phyloP scores from a whole-genome alignment of 169 alveolate species.

The Plasmodium fragile region DNA sequence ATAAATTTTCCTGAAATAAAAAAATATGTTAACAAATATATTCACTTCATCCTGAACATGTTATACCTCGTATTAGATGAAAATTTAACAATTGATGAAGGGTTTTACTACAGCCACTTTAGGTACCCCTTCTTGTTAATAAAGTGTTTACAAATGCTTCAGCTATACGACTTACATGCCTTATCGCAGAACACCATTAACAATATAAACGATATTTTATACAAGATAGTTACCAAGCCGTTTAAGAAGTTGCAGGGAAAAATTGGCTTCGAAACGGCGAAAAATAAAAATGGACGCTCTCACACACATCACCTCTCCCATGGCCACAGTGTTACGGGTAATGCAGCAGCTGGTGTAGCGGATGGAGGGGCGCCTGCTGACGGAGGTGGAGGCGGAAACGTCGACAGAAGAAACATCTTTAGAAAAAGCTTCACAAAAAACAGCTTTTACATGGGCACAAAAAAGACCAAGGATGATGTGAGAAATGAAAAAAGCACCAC shows the following conservation, averaged over 20 bases:
- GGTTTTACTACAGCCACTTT: slow-evolving; percentile 29
- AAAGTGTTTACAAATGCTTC: slow-evolving; percentile 64
- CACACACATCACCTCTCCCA: background rate
- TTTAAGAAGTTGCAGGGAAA: slow-evolving; percentile 49
- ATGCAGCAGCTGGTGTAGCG: no score
- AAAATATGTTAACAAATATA: slow-evolving; percentile 50
- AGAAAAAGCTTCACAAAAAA: slow-evolving; percentile 34
- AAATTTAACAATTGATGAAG: slow-evolving; percentile 56
- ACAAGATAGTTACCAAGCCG: slow-evolving; percentile 17
- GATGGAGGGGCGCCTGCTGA: no score
- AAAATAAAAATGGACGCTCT: background rate
- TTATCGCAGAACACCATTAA: slow-evolving; percentile 33
- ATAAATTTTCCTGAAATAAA: slow-evolving; percentile 42
- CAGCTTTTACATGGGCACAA: background rate
- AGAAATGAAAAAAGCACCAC: slow-evolving; percentile 50
- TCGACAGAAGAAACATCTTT: background rate
- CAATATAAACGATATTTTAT: slow-evolving; percentile 52
- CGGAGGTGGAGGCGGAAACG: background rate
- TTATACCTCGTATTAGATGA: slow-evolving; percentile 48
- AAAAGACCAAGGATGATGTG: slow-evolving; percentile 8
- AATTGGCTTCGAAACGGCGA: background rate
- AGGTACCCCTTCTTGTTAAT: slow-evolving; percentile 61
- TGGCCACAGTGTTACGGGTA: no score
- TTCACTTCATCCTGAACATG: slow-evolving; percentile 40
- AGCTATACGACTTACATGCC: slow-evolving; percentile 21